Percentiles rank a stretch among this genome's conserved stretches.
These are phyloP conservation scores for Phytophthora ramorum DNA, from an alignment of 352 stramenopile genomes.

Conservation along the genomic window DNA sequence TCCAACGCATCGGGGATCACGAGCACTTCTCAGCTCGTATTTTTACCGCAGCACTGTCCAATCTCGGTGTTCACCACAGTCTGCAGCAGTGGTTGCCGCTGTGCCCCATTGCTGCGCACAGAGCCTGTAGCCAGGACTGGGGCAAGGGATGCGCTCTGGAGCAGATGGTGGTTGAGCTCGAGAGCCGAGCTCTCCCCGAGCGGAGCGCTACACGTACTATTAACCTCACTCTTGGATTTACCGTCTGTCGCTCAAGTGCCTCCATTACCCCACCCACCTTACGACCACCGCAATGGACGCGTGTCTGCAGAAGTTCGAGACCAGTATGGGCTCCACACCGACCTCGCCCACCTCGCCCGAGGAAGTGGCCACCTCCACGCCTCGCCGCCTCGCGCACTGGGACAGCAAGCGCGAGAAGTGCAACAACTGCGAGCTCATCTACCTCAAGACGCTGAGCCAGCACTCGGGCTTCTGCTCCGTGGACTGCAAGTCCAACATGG, in stretches of 20 bases:
- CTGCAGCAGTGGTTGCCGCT: constrained; percentile 1
- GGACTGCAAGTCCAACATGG: constrained; percentile 89
- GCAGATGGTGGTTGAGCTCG: constrained; percentile 27
- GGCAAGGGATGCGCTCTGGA: constrained; percentile 14
- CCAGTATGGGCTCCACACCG: constrained; percentile 22
- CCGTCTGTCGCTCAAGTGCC: constrained; percentile 31
- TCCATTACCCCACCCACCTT: constrained; percentile 9
- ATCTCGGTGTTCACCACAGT: constrained; percentile 12
- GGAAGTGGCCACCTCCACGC: constrained; percentile 1
- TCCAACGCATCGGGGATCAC: background rate
- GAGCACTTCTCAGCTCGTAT: constrained; percentile 12
- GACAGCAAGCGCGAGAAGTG: constrained; percentile 89
- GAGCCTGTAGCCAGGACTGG: constrained; percentile 37
- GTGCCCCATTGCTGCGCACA: constrained; percentile 26
- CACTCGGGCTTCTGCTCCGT: constrained; percentile 83
- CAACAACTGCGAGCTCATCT: constrained; percentile 86
- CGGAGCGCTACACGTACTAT: background rate
- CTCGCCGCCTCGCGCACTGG: constrained; percentile 69
- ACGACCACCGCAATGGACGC: constrained; percentile 53
- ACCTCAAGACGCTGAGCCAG: constrained; percentile 82
- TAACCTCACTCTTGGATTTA: constrained; percentile 40
- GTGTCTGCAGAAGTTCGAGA: constrained; percentile 48
- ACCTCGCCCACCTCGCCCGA: constrained; percentile 14
- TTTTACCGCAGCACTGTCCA: constrained; percentile 34
- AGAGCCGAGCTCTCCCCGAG: constrained; percentile 18